Evolutionary conservation across 768 basidiomycete genomes (phyloP), one percentile per base, ranked within the genome.

Genomic region (Mycena capillaripes): DNA sequence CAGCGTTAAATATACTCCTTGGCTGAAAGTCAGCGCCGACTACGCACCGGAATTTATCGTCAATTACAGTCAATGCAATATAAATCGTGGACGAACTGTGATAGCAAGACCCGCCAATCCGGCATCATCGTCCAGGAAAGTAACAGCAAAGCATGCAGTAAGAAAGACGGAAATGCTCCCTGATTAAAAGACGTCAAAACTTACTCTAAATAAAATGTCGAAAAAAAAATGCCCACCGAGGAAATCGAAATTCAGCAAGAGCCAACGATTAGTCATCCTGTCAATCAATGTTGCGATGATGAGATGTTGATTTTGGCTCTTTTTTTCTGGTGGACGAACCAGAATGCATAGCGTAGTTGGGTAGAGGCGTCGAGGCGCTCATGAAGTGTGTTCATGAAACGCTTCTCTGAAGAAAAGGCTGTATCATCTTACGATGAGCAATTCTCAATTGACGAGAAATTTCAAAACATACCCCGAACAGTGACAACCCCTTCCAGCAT

Each of bases 401-500:
- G 84, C 44, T 84, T 83, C 78, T 97, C 96, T 0, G 91, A 93
- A 1, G 94, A 92, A 82, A 97, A 98, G 0, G 97, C 73, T 74
- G 50, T n/a, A 48, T 27, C 0, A 23, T 14, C 16, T 11, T 10
- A 17, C n/a, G n/a, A n/a, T 70, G 38, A 94, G 93, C 91, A 89
- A 93, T 91, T 93, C 27, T 92, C 10, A 38, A 36, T n/a, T 17
- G 2, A 42, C 8, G 12, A 53, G 25, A 21, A 29, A 25, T 30
- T 4, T 1, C 11, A 7, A 29, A n/a, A 44, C 32, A 14, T 23
- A 71, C 69, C 69, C n/a, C 69, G 53, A 42, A 97, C 95, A 7
- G 96, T 96, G 36, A 96, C 93, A 62, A 97, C 94, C 29, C 96
- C 96, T 59, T 96, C 94, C 25, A 97, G 81, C 17, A 97, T 81